Evolutionary conservation across 306 rosid genomes (phyloP).

Genomic region (Luffa acutangula): DNA sequence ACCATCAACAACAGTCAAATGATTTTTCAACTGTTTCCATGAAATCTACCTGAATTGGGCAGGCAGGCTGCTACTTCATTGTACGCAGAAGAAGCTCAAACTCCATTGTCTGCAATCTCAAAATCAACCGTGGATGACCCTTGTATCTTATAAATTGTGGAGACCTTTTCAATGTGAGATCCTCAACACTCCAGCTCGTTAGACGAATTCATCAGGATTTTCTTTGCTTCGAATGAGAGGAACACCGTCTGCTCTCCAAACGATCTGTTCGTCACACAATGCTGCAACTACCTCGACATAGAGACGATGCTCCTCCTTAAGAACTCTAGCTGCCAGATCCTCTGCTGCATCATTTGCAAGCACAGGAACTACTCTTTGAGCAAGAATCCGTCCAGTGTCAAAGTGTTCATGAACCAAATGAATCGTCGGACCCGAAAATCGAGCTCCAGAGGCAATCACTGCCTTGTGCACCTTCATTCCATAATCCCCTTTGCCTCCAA

Average conservation of each 20-base stretch:
- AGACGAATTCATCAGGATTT: conserved; percentile 42
- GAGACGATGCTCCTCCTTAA: conserved; percentile 64
- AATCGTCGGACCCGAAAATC: conserved; percentile 86
- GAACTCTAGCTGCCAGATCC: conserved; percentile 80
- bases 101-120: not conserved
- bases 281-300: conserved; percentile 69
- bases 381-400: conserved; percentile 84
- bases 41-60: not conserved
- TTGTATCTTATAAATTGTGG: too few relatives aligned
- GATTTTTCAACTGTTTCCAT: not conserved
- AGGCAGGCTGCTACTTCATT: not conserved
- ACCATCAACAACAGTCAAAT: too few relatives aligned
- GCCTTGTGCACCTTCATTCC: conserved; percentile 93
- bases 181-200: not conserved
- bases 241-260: conserved; percentile 85
- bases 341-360: conserved; percentile 60
- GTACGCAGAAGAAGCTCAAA: not conserved
- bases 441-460: conserved; percentile 84
- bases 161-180: too few relatives aligned
- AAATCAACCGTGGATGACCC: too few relatives aligned
- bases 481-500: conserved; percentile 89
- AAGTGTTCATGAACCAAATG: conserved; percentile 87
- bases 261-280: conserved; percentile 63
- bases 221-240: conserved; percentile 75
- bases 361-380: conserved; percentile 78